phyloP scores from a whole-genome alignment of 208 protist genomes.

The Porcisia hertigi region DNA sequence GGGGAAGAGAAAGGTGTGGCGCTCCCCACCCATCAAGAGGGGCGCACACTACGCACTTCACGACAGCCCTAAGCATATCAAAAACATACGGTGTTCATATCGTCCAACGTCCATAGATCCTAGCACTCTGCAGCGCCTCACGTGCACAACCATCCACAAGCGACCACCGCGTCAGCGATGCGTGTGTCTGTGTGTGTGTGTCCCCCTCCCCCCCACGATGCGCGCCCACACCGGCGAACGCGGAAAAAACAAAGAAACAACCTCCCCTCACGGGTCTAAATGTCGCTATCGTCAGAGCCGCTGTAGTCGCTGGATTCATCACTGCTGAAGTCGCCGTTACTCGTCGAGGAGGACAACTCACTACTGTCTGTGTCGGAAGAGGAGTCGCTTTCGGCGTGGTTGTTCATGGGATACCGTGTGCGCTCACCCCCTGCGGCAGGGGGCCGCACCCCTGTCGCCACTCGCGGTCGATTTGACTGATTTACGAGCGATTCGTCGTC shows the following conservation, averaged over 20 bases:
- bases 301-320: constrained; percentile 48
- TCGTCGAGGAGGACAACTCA: constrained; percentile 34
- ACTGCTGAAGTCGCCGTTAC: constrained; percentile 49
- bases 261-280: constrained; percentile 25
- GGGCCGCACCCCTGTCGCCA: constrained; percentile 25
- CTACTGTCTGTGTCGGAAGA: constrained; percentile 32
- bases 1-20: not conserved
- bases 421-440: constrained; percentile 20
- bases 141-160: not conserved
- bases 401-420: constrained; percentile 8
- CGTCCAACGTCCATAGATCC: not conserved
- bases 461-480: constrained; percentile 34
- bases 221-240: not conserved
- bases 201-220: not conserved
- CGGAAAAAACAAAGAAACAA: not conserved
- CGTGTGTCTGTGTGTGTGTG: not conserved
- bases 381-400: constrained; percentile 29
- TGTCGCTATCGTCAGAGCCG: constrained; percentile 56
- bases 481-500: constrained; percentile 23
- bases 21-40: not conserved
- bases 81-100: not conserved
- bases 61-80: not conserved
- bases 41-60: not conserved
- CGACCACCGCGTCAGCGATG: not conserved
- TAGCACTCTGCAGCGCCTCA: not conserved